phyloP scores from a whole-genome alignment of 23 red algal species.

The Chondrus crispus region DNA sequence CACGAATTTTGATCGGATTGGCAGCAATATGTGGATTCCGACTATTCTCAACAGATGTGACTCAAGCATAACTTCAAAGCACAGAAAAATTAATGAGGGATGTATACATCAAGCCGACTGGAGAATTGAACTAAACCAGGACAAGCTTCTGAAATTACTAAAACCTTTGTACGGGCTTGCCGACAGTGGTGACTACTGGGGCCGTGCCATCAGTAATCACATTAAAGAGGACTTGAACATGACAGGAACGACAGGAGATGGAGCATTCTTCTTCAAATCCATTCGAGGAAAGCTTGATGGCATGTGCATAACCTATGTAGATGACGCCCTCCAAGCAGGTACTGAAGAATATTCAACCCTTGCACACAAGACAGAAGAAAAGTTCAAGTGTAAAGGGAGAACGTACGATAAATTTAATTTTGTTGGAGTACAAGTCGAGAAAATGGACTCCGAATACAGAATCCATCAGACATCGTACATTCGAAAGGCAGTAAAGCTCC shows the following conservation, averaged over 20 bases:
- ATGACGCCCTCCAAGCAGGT: background rate
- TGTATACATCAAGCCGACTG: background rate
- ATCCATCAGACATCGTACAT: background rate
- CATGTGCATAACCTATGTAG: background rate
- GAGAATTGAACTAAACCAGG: background rate
- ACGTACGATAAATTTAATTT: background rate
- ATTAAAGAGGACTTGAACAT: background rate
- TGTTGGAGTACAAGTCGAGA: background rate
- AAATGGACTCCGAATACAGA: background rate
- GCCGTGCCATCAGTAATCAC: background rate
- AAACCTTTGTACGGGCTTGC: background rate
- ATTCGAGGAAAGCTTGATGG: background rate
- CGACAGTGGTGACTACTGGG: slow-evolving; percentile 14
- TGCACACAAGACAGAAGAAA: background rate
- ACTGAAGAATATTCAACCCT: background rate
- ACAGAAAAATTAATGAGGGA: background rate
- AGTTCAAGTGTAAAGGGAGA: background rate
- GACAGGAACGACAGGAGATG: background rate
- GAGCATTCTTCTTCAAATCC: background rate
- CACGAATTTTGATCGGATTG: background rate
- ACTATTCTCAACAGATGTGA: slow-evolving; percentile 2
- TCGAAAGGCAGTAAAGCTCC: background rate
- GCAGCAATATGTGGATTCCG: background rate
- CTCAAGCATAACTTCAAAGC: slow-evolving; percentile 7
- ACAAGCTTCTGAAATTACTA: slow-evolving; percentile 5